A percentile compares a stretch with the other conserved stretches of the same genome.
Evolutionary conservation across 352 stramenopile genomes (phyloP).

Genomic region (Phytophthora hibernalis): DNA sequence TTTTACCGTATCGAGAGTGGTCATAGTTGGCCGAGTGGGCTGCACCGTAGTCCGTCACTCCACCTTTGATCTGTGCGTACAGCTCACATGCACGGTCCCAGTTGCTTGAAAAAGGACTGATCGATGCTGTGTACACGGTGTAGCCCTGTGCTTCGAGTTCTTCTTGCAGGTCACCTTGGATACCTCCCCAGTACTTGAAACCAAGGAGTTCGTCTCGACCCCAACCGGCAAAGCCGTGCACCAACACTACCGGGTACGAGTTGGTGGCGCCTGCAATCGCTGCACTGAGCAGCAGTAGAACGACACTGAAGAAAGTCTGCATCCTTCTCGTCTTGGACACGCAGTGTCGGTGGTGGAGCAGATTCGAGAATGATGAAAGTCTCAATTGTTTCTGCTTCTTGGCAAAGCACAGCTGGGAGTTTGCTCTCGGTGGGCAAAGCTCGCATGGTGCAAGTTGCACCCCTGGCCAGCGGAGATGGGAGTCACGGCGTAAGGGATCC

Average conservation of each 20-base stretch:
- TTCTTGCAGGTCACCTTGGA: slow-evolving; percentile 53
- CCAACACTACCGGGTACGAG: slow-evolving; percentile 57
- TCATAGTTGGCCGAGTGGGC: slow-evolving; percentile 45
- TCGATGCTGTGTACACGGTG: slow-evolving; percentile 54
- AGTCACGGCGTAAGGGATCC: slow-evolving; percentile 16
- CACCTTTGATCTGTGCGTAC: slow-evolving; percentile 70
- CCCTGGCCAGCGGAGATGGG: slow-evolving; percentile 11
- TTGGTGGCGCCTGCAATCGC: slow-evolving; percentile 31
- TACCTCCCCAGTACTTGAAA: slow-evolving; percentile 59
- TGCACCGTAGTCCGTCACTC: slow-evolving; percentile 50
- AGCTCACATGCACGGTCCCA: slow-evolving; percentile 72
- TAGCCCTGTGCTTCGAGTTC: slow-evolving; percentile 52
- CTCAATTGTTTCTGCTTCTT: background rate
- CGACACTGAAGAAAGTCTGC: slow-evolving; percentile 22
- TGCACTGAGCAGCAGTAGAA: slow-evolving; percentile 26
- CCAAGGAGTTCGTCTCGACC: slow-evolving; percentile 48
- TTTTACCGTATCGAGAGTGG: slow-evolving; percentile 49
- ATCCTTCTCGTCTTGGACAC: slow-evolving; percentile 4
- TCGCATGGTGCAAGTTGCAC: no score
- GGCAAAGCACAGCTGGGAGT: background rate
- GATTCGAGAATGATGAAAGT: slow-evolving; percentile 21
- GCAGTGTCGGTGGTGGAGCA: background rate
- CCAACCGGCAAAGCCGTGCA: slow-evolving; percentile 62
- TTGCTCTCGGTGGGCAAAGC: slow-evolving; percentile 4
- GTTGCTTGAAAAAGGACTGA: slow-evolving; percentile 67